Evolutionary conservation across 179 eudicot genomes (phyloP).

Genomic region (Silene noctiflora): DNA sequence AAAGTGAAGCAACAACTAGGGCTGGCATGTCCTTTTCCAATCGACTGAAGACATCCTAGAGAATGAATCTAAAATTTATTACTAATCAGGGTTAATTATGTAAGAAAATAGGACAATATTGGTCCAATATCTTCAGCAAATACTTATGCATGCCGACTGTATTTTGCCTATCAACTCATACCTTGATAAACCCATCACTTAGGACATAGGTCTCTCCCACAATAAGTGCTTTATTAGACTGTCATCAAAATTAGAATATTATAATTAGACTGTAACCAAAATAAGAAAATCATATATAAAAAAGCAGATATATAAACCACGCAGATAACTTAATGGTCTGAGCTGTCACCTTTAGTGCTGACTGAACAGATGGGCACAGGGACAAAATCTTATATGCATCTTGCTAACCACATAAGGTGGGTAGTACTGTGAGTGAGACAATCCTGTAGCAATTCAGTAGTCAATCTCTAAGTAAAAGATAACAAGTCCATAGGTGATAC

Average conservation of each 20-base stretch:
- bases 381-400: conserved; percentile 83
- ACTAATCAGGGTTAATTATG: conserved; percentile 2
- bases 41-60: conserved; percentile 63
- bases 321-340: background rate
- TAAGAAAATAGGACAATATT: background rate
- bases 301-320: background rate
- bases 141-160: background rate
- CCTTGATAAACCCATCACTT: conserved; percentile 83
- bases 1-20: conserved; percentile 35
- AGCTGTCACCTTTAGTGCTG: conserved; percentile 65
- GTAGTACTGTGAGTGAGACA: conserved; percentile 79
- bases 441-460: conserved; percentile 60
- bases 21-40: conserved; percentile 75
- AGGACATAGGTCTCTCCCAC: conserved; percentile 79
- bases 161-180: conserved; percentile 27
- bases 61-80: conserved; percentile 4
- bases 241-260: conserved; percentile 30
- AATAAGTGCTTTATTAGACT: conserved; percentile 69
- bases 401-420: conserved; percentile 67
- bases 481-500: background rate
- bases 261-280: conserved; percentile 53
- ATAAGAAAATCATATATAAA: conserved; percentile 10
- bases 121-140: background rate
- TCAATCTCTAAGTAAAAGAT: conserved; percentile 9
- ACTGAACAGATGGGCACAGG: conserved; percentile 71